These are phyloP conservation scores for Acaromyces ingoldii DNA, from an alignment of 1,284 basidiomycete species.

Conservation along the genomic window DNA sequence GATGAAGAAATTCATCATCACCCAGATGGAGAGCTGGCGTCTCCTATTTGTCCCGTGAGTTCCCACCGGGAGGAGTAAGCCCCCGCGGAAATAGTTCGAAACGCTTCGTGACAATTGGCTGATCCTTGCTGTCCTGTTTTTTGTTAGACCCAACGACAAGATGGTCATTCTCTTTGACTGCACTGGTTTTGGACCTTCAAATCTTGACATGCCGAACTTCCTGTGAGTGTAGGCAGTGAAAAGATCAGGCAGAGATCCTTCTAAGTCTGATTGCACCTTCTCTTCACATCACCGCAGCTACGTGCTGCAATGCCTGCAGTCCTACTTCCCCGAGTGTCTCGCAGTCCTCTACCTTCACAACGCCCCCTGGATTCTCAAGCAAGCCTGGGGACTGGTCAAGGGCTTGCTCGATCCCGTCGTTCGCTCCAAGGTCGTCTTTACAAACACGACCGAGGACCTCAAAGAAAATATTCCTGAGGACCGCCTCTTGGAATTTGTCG, in stretches of 20 bases:
- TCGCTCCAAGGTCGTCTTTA: constrained; percentile 10
- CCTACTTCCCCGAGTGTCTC: constrained; percentile 53
- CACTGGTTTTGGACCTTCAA: constrained; percentile 41
- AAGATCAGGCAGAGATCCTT: too few relatives aligned
- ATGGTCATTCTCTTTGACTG: constrained; percentile 50
- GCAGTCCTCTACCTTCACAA: constrained; percentile 51
- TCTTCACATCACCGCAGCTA: too few relatives aligned
- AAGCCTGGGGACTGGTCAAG: constrained; percentile 29
- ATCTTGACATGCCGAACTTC: constrained; percentile 16
- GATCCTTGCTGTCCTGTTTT: constrained; percentile 44
- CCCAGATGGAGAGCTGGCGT: constrained; percentile 50
- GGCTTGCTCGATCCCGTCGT: constrained; percentile 8
- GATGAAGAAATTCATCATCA: constrained; percentile 50
- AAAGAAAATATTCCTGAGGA: constrained; percentile 11
- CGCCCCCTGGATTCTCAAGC: constrained; percentile 52
- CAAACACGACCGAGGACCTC: constrained; percentile 41
- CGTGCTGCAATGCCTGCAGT: constrained; percentile 46
- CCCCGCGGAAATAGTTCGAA: too few relatives aligned
- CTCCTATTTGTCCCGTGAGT: constrained; percentile 47
- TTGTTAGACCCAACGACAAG: constrained; percentile 52
- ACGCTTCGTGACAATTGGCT: constrained; percentile 51
- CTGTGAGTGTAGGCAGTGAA: too few relatives aligned
- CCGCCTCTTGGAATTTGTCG: not conserved
- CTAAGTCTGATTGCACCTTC: too few relatives aligned
- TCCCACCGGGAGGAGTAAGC: too few relatives aligned